Base-by-base conservation (phyloP, 2,329 filamentous ascomycete genomes). In the Akanthomyces uredinophilus region DNA sequence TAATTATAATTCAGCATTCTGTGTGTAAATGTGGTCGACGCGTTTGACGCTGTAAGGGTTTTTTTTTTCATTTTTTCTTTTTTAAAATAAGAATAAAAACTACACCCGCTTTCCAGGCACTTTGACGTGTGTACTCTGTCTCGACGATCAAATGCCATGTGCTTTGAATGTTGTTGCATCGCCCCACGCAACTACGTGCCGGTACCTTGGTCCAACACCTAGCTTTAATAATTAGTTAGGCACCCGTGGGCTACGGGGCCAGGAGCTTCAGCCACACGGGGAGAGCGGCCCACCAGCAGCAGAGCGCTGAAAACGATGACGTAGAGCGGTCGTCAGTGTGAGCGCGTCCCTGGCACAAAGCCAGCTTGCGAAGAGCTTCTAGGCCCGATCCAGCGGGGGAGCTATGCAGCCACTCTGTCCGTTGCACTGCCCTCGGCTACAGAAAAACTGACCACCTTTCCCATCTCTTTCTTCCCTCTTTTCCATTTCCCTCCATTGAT, bases 361-460 rank as follows among this genome's bases (percentile, higher is more conserved):
- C 44, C 50, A 50, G 54, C 57, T 60, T 61, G 20, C 32, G 27
- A 29, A 41, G 27, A 55, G 51, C 59, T 55, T 61, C 58, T 51
- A 60, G 58, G 32, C 58, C 50, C 41, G 39, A 53, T 54, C 50
- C 58, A 61, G 49, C 41, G 41, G 39, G 39, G 54, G 43, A 60
- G 39, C 58, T 53, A 27, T 53, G 37, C 39, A 53, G 35, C 47
- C n/a, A 46, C 13, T 16, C 37, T 1, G 13, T 39, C 51, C 27
- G 8, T 35, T 47, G 50, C 41, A 55, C 20, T 24, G 22, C 43
- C 43, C 58, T 53, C 58, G 41, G 50, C 53, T 54, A 18, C 16
- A 18, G 22, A 47, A 57, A 58, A 62, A 51, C 35, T 35, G 53
- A 51, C 59, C 59, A 61, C 51, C 50, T 55, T 61, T 55, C 43